These are phyloP conservation scores for Solanum ossicruentum DNA, from an alignment of 257 asterid genomes.

Conservation along the genomic window DNA sequence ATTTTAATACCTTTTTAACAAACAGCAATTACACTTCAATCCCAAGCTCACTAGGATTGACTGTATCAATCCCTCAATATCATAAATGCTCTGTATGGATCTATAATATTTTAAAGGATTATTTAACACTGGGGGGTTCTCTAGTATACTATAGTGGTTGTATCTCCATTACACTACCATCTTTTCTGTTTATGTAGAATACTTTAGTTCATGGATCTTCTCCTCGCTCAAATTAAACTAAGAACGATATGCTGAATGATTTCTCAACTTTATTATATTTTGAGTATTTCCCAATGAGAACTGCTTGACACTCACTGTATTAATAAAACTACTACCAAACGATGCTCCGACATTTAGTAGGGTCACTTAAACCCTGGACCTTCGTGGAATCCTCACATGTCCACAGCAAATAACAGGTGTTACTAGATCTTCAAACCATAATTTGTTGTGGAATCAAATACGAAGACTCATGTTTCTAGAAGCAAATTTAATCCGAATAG, in stretches of 20 bases:
- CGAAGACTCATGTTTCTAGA: not conserved
- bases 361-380: not conserved
- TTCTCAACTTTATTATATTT: not conserved
- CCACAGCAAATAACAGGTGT: not conserved
- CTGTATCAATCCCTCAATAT: not conserved
- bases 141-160: not conserved
- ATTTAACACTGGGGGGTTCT: not conserved
- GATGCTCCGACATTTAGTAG: not conserved
- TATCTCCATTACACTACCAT: not conserved
- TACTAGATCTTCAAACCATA: not conserved
- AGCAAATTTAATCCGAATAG: not conserved
- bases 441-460: not conserved
- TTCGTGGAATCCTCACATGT: not conserved
- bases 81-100: not conserved
- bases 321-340: not conserved
- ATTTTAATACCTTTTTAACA: not conserved
- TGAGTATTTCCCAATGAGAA: not conserved
- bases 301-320: not conserved
- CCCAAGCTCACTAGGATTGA: not conserved
- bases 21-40: not conserved
- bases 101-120: not conserved
- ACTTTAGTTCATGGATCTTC: not conserved
- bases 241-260: not conserved
- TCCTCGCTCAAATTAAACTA: not conserved
- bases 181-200: not conserved